Base-by-base conservation (phyloP, 352 stramenopile genomes). In the Heterotrichella gracilis region DNA sequence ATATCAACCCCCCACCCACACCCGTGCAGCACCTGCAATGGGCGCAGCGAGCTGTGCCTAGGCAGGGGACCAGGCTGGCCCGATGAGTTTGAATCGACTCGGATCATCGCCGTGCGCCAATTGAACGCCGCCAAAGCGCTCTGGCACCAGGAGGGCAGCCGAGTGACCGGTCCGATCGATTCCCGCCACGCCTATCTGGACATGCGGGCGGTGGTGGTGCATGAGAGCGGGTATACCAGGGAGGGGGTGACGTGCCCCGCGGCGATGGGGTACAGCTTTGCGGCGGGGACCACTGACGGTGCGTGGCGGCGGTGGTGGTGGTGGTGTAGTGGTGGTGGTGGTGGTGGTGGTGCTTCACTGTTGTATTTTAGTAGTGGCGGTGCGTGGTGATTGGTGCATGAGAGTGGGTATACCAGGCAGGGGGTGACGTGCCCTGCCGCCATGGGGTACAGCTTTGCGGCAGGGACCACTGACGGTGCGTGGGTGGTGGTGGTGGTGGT, bases 401-500 rank as follows among this genome's bases (percentile, higher is more conserved):
- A n/a, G n/a, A n/a, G n/a, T n/a, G n/a, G n/a, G n/a, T n/a, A n/a
- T n/a, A n/a, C n/a, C n/a, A n/a, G n/a, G n/a, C n/a, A n/a, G n/a
- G n/a, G 69, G 2, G 69, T 66, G 3, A 78, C 77, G 17, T 82
- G 78, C 69, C 71, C 69, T n/a, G 72, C 76, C 9, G 71, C 76
- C 2, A 63, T 82, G 68, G 78, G 78, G 23, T 80, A 81, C 67
- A 69, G 68, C 0, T 82, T 82, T 72, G 78, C 78, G 22, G 78
- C 77, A 42, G 78, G 78, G 0, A 82, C 78, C 1, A 81, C 74
- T 3, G 78, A 82, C 71, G 78, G n/a, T n/a, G n/a, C n/a, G n/a
- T n/a, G n/a, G n/a, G n/a, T n/a, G n/a, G n/a, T n/a, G n/a, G n/a
- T n/a, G n/a, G n/a, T n/a, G n/a, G n/a, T n/a, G n/a, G n/a, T n/a